Percentiles rank a stretch among this genome's conserved stretches.
These are phyloP conservation scores for Piloderma croceum DNA, from an alignment of 768 basidiomycete genomes.

Conservation along the genomic window DNA sequence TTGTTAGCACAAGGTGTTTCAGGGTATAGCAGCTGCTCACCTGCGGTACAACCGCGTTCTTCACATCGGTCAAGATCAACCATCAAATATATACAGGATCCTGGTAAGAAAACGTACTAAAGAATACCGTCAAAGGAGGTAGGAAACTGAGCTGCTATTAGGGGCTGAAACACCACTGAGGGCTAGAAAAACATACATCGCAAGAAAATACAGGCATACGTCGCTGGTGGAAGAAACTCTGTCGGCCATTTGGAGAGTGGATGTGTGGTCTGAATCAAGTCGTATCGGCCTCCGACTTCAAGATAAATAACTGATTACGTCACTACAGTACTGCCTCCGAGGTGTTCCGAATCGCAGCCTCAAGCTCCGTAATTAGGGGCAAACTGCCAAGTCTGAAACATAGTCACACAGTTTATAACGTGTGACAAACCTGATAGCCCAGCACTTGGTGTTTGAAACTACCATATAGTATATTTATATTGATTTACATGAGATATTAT, in stretches of 20 bases:
- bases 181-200: constrained; percentile 18
- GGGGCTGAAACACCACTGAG: neutral
- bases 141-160: constrained; percentile 13
- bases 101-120: constrained; percentile 18
- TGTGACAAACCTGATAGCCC: too few relatives aligned
- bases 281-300: too few relatives aligned
- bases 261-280: neutral
- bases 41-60: constrained; percentile 25
- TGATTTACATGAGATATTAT: too few relatives aligned
- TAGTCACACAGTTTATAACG: too few relatives aligned
- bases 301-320: too few relatives aligned
- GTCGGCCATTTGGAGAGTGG: constrained; percentile 15
- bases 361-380: too few relatives aligned
- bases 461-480: too few relatives aligned
- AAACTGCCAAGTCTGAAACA: too few relatives aligned
- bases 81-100: neutral
- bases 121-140: constrained; percentile 23
- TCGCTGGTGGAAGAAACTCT: constrained; percentile 25
- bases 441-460: too few relatives aligned
- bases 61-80: neutral
- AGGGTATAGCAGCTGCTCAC: constrained; percentile 3
- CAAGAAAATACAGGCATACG: constrained; percentile 34
- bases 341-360: too few relatives aligned
- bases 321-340: too few relatives aligned
- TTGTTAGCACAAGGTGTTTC: neutral